Evolutionary conservation across 257 asterid genomes (phyloP), one percentile per base, ranked within the genome.

Genomic region (Plantago major): DNA sequence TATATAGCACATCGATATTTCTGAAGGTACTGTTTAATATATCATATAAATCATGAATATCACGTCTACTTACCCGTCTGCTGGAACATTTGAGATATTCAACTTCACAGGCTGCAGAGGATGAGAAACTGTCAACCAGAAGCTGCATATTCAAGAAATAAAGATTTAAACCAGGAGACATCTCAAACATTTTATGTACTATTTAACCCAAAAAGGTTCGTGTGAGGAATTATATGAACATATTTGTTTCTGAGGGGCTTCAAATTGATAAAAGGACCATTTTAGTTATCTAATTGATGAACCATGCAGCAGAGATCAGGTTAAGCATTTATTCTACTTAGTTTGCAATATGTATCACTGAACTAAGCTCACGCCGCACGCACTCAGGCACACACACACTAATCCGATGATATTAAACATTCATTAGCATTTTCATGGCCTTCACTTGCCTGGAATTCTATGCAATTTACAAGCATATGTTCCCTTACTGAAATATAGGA

Each of bases 41-140:
- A 33, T 7, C 40, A 33, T 33, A 7, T 33, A 52, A 28, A 52
- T 28, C 10, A 7, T 22, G 54, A 22, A 17, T 13, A 17, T 14
- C 50, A 50, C 33, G 54, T 52, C 19, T 33, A 58, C 95, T 79
- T 75, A 94, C 99, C 95, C 95, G 62, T 90, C 95, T 9, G 90
- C 46, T 75, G 97, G 93, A 81, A 77, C 71, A 71, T 63, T 81
- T 56, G 95, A 55, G 65, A 87, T 70, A 59, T 72, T 74, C 85
- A 85, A 77, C 86, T 90, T 90, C 69, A 81, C 85, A 16, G 97
- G 89, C 65, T 67, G 43, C 12, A 87, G 64, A 68, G 99, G 97
- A 67, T 85, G 84, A 59, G 83, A 67, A 63, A 82, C 72, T 19
- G 89, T 76, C 77, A 65, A 54, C 97, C 94, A 90, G 70, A 94